Evolutionary conservation across 1,284 basidiomycete species (phyloP), one percentile per base, ranked within the genome.

Genomic region (Ceratobasidium sp.): DNA sequence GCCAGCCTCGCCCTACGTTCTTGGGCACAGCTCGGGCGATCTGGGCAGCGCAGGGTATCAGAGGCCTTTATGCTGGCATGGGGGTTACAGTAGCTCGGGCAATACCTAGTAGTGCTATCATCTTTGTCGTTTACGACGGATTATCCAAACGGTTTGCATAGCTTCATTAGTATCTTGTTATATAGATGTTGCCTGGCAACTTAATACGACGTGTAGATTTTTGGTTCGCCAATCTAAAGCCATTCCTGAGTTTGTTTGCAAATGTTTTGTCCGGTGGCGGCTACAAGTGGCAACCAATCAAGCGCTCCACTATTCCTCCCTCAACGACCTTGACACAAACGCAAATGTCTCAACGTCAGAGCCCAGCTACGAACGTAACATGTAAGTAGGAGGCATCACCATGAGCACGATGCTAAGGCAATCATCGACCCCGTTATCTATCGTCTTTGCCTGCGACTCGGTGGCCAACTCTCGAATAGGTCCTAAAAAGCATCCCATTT

Each of bases 31-130:
- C 91, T 25, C 86, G 83, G 79, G 89, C 90, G 79, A 92, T 99
- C 86, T 98, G 93, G 81, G 84, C 80, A 40, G 89, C 88, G 17
- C 90, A 94, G 81, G 97, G 97, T 0, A 79, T 98, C 8, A 87
- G 86, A 67, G 97, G 97, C 0, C 84, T 99, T 78, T 99, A 99
- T 84, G 95, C 96, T 15, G 95, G 97, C n/a, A 96, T 96, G 83
- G 97, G 95, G 6, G 91, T 99, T 80, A 99, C 97, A 0, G 92
- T 96, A 59, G 89, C 93, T 37, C 86, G 96, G 75, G 92, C 94
- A 0, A 91, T 96, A 70, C 97, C 97, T 0, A 95, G 93, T 81
- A 96, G 94, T 82, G 96, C 93, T 2, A 88, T 98, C 77, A 96
- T 98, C 78, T 98, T 98, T 83, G 85, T 94, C 81, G 92, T 97